phyloP scores from a whole-genome alignment of 2,329 filamentous ascomycete species.

The Fusarium liriodendri region DNA sequence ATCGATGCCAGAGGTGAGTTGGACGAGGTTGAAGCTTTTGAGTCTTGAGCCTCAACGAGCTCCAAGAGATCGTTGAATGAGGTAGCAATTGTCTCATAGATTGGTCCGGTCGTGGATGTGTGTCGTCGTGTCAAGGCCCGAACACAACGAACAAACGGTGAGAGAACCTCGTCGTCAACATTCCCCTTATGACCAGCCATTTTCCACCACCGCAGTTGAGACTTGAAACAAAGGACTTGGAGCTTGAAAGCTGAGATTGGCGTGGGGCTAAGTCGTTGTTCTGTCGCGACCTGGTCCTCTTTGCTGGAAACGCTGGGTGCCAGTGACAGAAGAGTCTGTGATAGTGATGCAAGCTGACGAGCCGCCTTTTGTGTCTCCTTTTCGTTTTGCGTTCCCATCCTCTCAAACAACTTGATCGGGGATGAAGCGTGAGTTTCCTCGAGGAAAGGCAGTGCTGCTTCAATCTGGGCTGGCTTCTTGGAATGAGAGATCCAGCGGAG shows the following conservation, averaged over 20 bases:
- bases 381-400: constrained; percentile 55
- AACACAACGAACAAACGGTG: constrained; percentile 72
- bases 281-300: constrained; percentile 67
- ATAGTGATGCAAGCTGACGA: constrained; percentile 74
- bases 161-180: constrained; percentile 71
- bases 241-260: constrained; percentile 70
- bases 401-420: constrained; percentile 66
- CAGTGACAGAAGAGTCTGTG: constrained; percentile 73
- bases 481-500: constrained; percentile 71
- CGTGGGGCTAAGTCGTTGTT: constrained; percentile 65
- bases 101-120: constrained; percentile 49
- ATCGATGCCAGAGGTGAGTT: constrained; percentile 59
- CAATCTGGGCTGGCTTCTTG: constrained; percentile 69
- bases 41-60: constrained; percentile 49
- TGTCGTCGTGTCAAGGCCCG: constrained; percentile 69
- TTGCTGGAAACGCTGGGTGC: constrained; percentile 74
- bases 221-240: constrained; percentile 71
- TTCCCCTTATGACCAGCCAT: constrained; percentile 70
- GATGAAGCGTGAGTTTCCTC: constrained; percentile 64
- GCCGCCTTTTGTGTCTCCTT: constrained; percentile 67
- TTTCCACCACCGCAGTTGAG: constrained; percentile 74
- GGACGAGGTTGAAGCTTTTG: constrained; percentile 50
- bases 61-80: constrained; percentile 48
- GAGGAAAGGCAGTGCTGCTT: constrained; percentile 67
- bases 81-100: constrained; percentile 50